These are phyloP conservation scores for Hirsutella minnesotensis DNA, from an alignment of 2,329 filamentous ascomycete genomes.

Conservation along the genomic window DNA sequence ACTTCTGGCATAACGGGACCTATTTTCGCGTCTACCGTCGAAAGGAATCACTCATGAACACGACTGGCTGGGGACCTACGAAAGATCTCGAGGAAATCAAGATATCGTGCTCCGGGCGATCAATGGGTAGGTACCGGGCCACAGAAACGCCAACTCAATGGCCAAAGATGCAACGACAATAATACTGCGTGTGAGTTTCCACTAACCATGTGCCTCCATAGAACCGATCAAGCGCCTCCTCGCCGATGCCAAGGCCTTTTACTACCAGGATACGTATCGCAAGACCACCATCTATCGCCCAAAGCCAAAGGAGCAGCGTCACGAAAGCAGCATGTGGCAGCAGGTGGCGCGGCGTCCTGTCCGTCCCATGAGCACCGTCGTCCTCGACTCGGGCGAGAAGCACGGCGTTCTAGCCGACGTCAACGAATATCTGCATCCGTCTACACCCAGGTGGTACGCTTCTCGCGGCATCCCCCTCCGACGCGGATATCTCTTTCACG, in stretches of 20 bases:
- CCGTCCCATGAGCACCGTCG: slow-evolving; percentile 62
- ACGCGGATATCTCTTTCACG: slow-evolving; percentile 67
- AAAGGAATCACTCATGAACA: slow-evolving; percentile 27
- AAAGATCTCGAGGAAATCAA: slow-evolving; percentile 40
- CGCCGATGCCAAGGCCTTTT: slow-evolving; percentile 38
- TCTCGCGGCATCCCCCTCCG: slow-evolving; percentile 65
- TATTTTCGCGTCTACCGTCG: slow-evolving; percentile 37
- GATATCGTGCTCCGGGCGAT: slow-evolving; percentile 43
- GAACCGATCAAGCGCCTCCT: slow-evolving; percentile 45
- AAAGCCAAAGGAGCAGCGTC: slow-evolving; percentile 30
- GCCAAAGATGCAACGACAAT: no score
- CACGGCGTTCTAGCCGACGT: slow-evolving; percentile 56
- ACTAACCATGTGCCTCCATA: slow-evolving; percentile 3
- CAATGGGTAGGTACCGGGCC: slow-evolving; percentile 13
- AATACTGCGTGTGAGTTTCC: background rate
- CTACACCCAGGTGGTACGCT: slow-evolving; percentile 61
- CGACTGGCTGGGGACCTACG: slow-evolving; percentile 23
- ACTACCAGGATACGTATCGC: slow-evolving; percentile 39
- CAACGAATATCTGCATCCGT: slow-evolving; percentile 65
- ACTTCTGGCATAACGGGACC: slow-evolving; percentile 40
- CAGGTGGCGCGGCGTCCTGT: slow-evolving; percentile 51
- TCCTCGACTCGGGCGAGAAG: slow-evolving; percentile 58
- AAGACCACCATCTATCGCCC: slow-evolving; percentile 48
- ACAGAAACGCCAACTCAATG: background rate
- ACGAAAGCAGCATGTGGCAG: slow-evolving; percentile 38